Conservation (phyloP, 2,329 filamentous ascomycete genomes). For the Coniosporium tulheliwenetii region DNA sequence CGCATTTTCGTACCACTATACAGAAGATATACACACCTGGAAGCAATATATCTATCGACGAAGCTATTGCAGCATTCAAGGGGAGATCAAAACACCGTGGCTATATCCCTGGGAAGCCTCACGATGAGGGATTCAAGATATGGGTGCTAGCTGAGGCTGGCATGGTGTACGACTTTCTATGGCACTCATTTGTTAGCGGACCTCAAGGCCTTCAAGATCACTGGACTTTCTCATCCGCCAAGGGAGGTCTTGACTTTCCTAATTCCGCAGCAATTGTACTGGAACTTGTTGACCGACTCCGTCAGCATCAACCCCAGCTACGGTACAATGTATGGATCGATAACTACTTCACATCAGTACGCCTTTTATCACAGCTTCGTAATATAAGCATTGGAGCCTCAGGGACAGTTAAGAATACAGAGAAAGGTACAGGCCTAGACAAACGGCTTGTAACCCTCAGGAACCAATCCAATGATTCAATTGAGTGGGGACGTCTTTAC, state of each 20-base stretch:
- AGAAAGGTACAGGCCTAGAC: background rate
- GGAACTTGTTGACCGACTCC: background rate
- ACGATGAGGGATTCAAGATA: background rate
- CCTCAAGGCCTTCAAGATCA: background rate
- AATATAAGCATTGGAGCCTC: background rate
- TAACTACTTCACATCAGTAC: background rate
- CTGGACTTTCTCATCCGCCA: background rate
- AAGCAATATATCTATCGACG: background rate
- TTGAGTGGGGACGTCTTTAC: background rate
- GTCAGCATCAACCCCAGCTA: background rate
- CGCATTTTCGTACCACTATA: background rate
- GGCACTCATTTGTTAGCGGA: background rate
- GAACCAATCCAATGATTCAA: background rate
- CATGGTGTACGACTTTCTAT: background rate
- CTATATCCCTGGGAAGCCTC: background rate
- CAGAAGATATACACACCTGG: background rate
- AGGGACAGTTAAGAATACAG: background rate
- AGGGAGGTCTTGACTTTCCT: background rate
- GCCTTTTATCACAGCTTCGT: background rate
- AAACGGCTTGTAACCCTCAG: background rate
- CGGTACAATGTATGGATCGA: background rate
- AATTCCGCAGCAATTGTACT: background rate
- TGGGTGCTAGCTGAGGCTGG: background rate
- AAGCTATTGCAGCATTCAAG: background rate
- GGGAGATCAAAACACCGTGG: background rate